These are phyloP conservation scores for Rostrohypoxylon terebratum DNA, from an alignment of 495 filamentous ascomycete genomes.

Conservation along the genomic window DNA sequence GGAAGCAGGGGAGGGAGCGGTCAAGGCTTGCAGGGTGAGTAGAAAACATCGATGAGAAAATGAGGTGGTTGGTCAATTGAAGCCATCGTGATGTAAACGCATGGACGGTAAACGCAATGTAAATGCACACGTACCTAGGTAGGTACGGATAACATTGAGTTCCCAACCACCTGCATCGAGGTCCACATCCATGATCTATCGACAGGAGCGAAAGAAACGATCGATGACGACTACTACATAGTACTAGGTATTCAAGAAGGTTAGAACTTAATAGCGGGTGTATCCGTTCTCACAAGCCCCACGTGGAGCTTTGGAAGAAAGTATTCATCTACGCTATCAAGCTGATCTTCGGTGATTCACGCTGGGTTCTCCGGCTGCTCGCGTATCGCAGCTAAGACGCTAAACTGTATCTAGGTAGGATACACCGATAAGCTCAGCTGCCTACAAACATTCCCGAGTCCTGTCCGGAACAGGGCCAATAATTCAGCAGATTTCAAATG, in stretches of 20 bases:
- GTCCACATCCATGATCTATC: not conserved
- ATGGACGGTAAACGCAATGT: too few species aligned
- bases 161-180: conserved; percentile 5
- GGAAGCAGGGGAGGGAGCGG: not conserved
- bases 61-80: conserved; percentile 2
- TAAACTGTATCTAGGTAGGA: conserved; percentile 29
- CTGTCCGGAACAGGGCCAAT: not conserved
- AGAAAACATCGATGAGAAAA: not conserved
- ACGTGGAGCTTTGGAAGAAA: conserved; percentile 17
- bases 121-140: not conserved
- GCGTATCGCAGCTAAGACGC: conserved; percentile 36
- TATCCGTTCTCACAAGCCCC: conserved; percentile 24
- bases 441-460: conserved; percentile 2
- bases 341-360: conserved; percentile 34
- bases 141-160: conserved; percentile 2
- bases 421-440: conserved; percentile 4
- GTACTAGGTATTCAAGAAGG: not conserved
- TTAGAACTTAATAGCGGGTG: conserved; percentile 19
- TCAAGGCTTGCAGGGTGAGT: not conserved
- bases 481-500: not conserved
- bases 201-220: not conserved
- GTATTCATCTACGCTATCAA: conserved; percentile 19
- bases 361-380: conserved; percentile 30
- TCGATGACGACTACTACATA: conserved; percentile 15
- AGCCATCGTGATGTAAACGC: not conserved